phyloP scores from a whole-genome alignment of 2,329 filamentous ascomycete genomes.

The Talaromyces verruculosus region DNA sequence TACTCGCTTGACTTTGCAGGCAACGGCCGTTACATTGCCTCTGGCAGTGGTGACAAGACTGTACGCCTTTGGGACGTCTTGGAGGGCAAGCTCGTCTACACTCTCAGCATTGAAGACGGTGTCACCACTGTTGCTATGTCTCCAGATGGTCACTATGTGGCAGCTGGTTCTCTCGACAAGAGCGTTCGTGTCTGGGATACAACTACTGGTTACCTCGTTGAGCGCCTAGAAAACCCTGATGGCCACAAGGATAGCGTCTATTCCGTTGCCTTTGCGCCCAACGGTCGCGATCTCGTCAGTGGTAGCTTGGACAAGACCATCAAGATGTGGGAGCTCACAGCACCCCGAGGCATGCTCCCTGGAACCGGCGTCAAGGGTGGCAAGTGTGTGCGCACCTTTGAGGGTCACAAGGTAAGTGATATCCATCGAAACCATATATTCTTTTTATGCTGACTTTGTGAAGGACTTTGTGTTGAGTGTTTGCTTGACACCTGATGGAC shows the following conservation, averaged over 20 bases:
- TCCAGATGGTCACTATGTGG: conserved; percentile 89
- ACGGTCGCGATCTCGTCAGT: conserved; percentile 87
- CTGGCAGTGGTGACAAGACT: conserved; percentile 89
- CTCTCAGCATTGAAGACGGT: conserved; percentile 90
- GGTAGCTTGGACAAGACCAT: conserved; percentile 97
- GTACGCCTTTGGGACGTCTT: conserved; percentile 97
- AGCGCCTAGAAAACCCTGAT: conserved; percentile 86
- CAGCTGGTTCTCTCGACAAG: conserved; percentile 93
- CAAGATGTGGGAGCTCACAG: conserved; percentile 95
- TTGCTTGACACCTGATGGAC: conserved; percentile 86
- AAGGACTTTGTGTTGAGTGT: conserved; percentile 96
- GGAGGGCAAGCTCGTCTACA: conserved; percentile 75
- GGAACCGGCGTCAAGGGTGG: conserved; percentile 74
- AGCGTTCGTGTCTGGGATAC: conserved; percentile 98
- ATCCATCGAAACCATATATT: not conserved
- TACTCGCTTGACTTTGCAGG: conserved; percentile 94
- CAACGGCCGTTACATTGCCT: conserved; percentile 91
- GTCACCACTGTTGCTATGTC: conserved; percentile 98
- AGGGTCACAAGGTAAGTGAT: conserved; percentile 79
- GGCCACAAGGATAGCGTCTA: conserved; percentile 98
- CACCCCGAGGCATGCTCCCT: conserved; percentile 65
- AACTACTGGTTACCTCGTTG: conserved; percentile 77
- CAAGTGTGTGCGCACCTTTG: conserved; percentile 94
- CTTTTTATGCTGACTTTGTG: conserved; percentile 25
- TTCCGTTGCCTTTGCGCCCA: conserved; percentile 92